Conservation (phyloP, 169 alveolate genomes). For the Eimeria maxima region DNA sequence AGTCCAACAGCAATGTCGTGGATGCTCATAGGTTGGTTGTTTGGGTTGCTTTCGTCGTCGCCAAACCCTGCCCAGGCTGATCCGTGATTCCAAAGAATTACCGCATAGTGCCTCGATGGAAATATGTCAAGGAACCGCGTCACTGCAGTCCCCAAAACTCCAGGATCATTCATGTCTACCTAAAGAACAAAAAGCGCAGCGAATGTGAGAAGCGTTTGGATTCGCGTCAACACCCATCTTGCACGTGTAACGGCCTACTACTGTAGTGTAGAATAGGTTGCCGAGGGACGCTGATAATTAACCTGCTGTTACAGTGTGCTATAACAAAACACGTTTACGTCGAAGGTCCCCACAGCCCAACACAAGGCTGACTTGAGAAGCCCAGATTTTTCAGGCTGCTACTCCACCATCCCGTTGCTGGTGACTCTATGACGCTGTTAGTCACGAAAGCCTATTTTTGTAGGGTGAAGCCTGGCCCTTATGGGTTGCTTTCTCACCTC, state of each 20-base stretch:
- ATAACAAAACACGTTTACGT: neutral
- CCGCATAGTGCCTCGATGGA: slow-evolving; percentile 85
- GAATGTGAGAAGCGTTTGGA: neutral
- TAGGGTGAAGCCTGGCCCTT: neutral
- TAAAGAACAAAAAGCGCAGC: neutral
- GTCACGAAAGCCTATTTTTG: neutral
- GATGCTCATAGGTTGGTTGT: slow-evolving; percentile 82
- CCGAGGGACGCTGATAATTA: neutral
- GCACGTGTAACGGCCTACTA: neutral
- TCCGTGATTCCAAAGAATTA: slow-evolving; percentile 89
- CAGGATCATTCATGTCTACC: slow-evolving; percentile 86
- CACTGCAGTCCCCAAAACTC: slow-evolving; percentile 81
- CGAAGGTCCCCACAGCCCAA: neutral
- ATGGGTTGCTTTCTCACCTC: slow-evolving; percentile 75
- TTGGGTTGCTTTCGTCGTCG: slow-evolving; percentile 86
- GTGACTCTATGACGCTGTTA: neutral
- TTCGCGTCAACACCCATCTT: neutral
- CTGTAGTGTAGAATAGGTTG: neutral
- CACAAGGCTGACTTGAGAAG: neutral
- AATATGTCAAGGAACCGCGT: slow-evolving; percentile 81
- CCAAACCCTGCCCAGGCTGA: slow-evolving; percentile 90
- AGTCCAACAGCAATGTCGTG: slow-evolving; percentile 81
- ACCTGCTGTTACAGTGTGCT: neutral
- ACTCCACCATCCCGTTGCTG: neutral
- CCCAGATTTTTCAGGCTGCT: neutral